phyloP scores from a whole-genome alignment of 1,139 yeast genomes.

The Pichia norvegensis region DNA sequence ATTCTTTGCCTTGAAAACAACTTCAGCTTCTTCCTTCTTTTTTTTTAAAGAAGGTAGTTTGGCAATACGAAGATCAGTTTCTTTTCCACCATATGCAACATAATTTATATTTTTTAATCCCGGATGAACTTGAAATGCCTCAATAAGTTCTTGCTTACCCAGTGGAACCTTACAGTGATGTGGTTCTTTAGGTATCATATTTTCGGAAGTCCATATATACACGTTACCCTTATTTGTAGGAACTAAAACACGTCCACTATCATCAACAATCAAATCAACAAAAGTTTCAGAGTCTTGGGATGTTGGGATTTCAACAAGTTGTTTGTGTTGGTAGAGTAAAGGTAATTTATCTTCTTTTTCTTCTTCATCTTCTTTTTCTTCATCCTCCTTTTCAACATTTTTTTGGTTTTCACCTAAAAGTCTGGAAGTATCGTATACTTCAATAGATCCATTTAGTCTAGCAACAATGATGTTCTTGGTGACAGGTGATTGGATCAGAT shows the following conservation, averaged over 20 bases:
- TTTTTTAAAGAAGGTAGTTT: constrained; percentile 25
- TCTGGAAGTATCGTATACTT: constrained; percentile 10
- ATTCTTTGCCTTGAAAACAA: constrained; percentile 53
- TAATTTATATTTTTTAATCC: constrained; percentile 32
- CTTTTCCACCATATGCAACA: constrained; percentile 71
- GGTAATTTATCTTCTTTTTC: constrained; percentile 7
- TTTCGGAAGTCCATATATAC: constrained; percentile 30
- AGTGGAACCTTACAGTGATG: constrained; percentile 26
- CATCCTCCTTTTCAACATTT: background rate
- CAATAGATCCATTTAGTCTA: constrained; percentile 37
- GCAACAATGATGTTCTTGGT: constrained; percentile 34
- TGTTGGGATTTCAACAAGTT: constrained; percentile 3
- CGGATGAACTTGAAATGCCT: constrained; percentile 42
- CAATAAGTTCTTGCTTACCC: constrained; percentile 34
- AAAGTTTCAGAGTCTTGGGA: constrained; percentile 17
- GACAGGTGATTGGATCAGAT: constrained; percentile 18
- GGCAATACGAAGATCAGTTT: constrained; percentile 52
- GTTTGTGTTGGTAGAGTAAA: constrained; percentile 5
- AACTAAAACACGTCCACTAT: constrained; percentile 25
- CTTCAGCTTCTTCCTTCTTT: constrained; percentile 20
- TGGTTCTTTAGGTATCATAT: constrained; percentile 28
- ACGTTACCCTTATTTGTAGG: constrained; percentile 45
- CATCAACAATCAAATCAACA: constrained; percentile 19
- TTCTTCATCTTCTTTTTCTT: background rate
- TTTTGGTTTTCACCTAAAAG: constrained; percentile 1